These are phyloP conservation scores for Stropharia rugosoannulata DNA, from an alignment of 768 basidiomycete genomes.

Conservation along the genomic window DNA sequence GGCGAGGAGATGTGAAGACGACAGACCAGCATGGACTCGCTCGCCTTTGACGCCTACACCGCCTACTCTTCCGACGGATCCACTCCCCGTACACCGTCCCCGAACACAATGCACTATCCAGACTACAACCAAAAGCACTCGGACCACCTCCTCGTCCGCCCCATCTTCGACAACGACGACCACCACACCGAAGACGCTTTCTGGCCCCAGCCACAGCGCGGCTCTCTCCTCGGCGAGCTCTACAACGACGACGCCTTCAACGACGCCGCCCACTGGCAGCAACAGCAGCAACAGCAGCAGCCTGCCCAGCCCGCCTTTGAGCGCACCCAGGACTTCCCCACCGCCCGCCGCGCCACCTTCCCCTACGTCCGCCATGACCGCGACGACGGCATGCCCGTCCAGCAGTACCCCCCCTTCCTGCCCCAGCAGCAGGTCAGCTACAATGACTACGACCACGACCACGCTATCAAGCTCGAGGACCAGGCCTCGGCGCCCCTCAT, in stretches of 20 bases:
- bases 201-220: conserved; percentile 35
- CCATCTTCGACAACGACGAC: conserved; percentile 47
- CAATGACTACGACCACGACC: conserved; percentile 46
- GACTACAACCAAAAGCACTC: conserved; percentile 23
- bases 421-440: conserved; percentile 40
- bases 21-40: conserved; percentile 36
- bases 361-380: conserved; percentile 77
- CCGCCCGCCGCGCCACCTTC: conserved; percentile 68
- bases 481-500: conserved; percentile 42
- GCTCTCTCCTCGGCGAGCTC: conserved; percentile 68
- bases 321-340: conserved; percentile 43
- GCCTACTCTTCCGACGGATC: conserved; percentile 64
- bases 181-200: conserved; percentile 30
- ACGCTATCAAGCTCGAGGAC: conserved; percentile 69
- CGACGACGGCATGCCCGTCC: conserved; percentile 40
- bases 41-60: conserved; percentile 59
- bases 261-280: conserved; percentile 20
- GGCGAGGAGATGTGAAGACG: background rate
- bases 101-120: conserved; percentile 32
- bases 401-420: conserved; percentile 42
- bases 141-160: too few species aligned
- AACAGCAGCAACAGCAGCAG: conserved; percentile 30
- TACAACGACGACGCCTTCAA: conserved; percentile 52
- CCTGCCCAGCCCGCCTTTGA: conserved; percentile 35
- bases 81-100: conserved; percentile 75